Conservation (phyloP, 2,329 filamentous ascomycete genomes). For the Penicillium freii region DNA sequence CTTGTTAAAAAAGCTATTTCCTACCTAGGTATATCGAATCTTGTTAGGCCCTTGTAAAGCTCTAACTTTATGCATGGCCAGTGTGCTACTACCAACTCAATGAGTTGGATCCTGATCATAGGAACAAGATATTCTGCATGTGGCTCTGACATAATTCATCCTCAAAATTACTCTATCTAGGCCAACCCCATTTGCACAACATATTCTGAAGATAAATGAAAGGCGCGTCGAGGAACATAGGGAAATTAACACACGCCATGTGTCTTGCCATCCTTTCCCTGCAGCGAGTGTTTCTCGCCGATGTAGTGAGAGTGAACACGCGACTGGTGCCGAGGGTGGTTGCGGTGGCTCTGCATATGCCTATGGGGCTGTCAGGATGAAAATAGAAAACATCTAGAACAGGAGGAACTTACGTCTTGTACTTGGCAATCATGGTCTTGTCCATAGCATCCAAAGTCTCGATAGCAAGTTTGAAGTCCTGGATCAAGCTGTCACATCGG, state of each 20-base stretch:
- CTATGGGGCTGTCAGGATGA: constrained; percentile 23
- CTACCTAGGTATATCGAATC: no score
- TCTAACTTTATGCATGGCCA: no score
- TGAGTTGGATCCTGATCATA: background rate
- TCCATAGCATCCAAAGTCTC: constrained; percentile 73
- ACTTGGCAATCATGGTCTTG: constrained; percentile 64
- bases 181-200: no score
- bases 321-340: constrained; percentile 50
- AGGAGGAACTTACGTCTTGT: constrained; percentile 57
- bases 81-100: background rate
- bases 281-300: constrained; percentile 80
- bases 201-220: no score
- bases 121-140: no score
- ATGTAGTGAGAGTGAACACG: constrained; percentile 55
- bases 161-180: no score
- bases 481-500: constrained; percentile 74
- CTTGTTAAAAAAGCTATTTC: no score
- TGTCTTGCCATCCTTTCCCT: constrained; percentile 88
- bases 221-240: background rate
- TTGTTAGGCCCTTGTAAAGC: no score
- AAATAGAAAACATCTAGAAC: background rate
- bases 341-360: constrained; percentile 56
- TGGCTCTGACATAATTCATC: no score
- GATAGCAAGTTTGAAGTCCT: constrained; percentile 75
- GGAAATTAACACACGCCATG: constrained; percentile 71